Conservation (phyloP, 805 yeast species). For the Saccharomycopsis amapae region DNA sequence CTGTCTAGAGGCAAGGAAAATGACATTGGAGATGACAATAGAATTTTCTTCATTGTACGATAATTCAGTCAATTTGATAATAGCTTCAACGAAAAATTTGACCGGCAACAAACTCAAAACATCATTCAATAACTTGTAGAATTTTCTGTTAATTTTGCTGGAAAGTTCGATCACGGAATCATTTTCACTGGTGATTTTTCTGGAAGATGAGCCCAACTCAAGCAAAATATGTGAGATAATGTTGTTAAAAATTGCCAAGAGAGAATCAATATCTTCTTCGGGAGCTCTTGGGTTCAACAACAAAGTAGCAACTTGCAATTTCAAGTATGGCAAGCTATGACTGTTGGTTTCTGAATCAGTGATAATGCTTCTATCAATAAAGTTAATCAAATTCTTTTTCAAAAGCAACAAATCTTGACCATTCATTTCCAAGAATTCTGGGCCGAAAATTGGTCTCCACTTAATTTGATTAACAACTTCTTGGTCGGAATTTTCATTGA, state of each 20-base stretch:
- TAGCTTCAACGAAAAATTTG: constrained; percentile 58
- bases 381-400: constrained; percentile 47
- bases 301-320: constrained; percentile 45
- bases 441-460: constrained; percentile 56
- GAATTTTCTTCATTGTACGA: constrained; percentile 24
- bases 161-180: constrained; percentile 2
- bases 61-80: constrained; percentile 34
- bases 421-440: constrained; percentile 45
- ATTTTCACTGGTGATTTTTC: neutral
- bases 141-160: constrained; percentile 31
- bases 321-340: constrained; percentile 39
- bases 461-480: constrained; percentile 34
- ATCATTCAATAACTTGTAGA: constrained; percentile 53
- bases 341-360: constrained; percentile 30
- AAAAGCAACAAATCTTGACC: constrained; percentile 41
- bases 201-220: neutral
- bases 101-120: constrained; percentile 70
- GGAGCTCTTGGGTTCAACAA: constrained; percentile 35
- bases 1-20: constrained; percentile 55
- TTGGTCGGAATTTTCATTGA: constrained; percentile 27
- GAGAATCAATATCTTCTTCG: constrained; percentile 16
- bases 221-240: constrained; percentile 25
- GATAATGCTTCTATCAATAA: constrained; percentile 43
- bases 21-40: constrained; percentile 48
- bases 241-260: constrained; percentile 26